Conservation (phyloP, 345 rosid genomes). For the Hevea brasiliensis region DNA sequence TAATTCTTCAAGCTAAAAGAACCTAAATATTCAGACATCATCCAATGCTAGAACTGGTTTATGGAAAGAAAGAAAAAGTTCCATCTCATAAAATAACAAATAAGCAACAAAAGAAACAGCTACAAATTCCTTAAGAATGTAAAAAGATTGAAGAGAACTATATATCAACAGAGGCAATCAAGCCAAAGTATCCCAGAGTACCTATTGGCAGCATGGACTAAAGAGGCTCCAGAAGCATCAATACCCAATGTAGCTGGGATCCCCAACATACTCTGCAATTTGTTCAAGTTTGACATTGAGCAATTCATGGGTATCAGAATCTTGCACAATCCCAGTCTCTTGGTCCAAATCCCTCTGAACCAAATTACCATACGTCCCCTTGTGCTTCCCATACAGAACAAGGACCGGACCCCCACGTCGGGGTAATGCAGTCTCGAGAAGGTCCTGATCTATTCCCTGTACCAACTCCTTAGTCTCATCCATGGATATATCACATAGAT, state of each 20-base stretch:
- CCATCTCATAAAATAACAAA: not conserved
- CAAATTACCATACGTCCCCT: constrained; percentile 69
- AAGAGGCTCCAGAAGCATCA: not conserved
- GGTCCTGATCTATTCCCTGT: constrained; percentile 70
- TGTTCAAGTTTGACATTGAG: constrained; percentile 71
- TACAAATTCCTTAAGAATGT: not conserved
- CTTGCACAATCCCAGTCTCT: constrained; percentile 65
- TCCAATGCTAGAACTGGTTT: not conserved
- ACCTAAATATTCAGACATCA: no score
- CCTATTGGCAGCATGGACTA: not conserved
- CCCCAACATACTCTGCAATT: constrained; percentile 78
- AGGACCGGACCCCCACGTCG: constrained; percentile 67
- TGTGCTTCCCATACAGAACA: constrained; percentile 63
- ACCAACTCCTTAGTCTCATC: constrained; percentile 72
- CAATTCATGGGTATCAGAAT: constrained; percentile 61
- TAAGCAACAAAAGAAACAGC: not conserved
- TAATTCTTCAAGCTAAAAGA: no score
- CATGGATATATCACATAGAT: constrained; percentile 61
- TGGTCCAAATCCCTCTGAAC: constrained; percentile 66
- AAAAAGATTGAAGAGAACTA: not conserved
- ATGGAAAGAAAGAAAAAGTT: not conserved
- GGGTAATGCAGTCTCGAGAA: constrained; percentile 87
- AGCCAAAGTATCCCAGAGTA: not conserved
- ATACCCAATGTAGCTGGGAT: constrained; percentile 43
- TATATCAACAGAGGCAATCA: not conserved